Percentiles rank a stretch among this genome's conserved stretches.
Evolutionary conservation across 2,329 filamentous ascomycete species (phyloP).

Genomic region (Pseudogymnoascus sp.): DNA sequence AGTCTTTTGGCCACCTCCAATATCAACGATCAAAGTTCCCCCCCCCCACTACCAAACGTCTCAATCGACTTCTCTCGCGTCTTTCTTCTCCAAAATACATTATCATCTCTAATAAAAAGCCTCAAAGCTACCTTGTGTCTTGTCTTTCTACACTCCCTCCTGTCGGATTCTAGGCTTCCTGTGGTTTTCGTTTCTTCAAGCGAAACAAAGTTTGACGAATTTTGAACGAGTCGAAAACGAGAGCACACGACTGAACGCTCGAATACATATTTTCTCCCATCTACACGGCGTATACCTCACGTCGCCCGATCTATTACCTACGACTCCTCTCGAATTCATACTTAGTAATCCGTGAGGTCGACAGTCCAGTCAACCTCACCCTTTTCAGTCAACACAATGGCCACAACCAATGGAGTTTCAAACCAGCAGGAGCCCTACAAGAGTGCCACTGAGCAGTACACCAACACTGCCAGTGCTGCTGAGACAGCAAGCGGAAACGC

Average conservation of each 20-base stretch:
- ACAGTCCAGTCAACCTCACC: slow-evolving; percentile 1
- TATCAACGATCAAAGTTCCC: slow-evolving; percentile 9
- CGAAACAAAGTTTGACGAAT: slow-evolving; percentile 7
- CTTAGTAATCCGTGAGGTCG: neutral
- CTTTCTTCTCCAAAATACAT: slow-evolving; percentile 1
- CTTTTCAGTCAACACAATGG: slow-evolving; percentile 10
- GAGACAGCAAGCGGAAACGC: slow-evolving; percentile 26
- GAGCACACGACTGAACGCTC: slow-evolving; percentile 6
- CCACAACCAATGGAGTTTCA: slow-evolving; percentile 30
- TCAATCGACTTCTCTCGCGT: slow-evolving; percentile 9
- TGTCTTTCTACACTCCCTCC: slow-evolving; percentile 5
- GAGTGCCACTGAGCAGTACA: slow-evolving; percentile 25
- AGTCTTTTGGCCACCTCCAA: slow-evolving; percentile 9
- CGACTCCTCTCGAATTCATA: slow-evolving; percentile 4
- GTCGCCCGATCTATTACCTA: neutral
- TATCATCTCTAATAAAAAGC: slow-evolving; percentile 7
- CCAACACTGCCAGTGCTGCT: slow-evolving; percentile 25
- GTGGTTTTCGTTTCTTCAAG: slow-evolving; percentile 8
- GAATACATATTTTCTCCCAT: slow-evolving; percentile 4
- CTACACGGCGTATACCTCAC: slow-evolving; percentile 1
- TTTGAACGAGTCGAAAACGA: slow-evolving; percentile 1
- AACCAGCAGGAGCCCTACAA: slow-evolving; percentile 29
- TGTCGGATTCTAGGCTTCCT: slow-evolving; percentile 8
- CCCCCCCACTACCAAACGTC: slow-evolving; percentile 7
- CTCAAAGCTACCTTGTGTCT: slow-evolving; percentile 7